Conservation (phyloP, 2,329 filamentous ascomycete species). For the Penicillium sp. region DNA sequence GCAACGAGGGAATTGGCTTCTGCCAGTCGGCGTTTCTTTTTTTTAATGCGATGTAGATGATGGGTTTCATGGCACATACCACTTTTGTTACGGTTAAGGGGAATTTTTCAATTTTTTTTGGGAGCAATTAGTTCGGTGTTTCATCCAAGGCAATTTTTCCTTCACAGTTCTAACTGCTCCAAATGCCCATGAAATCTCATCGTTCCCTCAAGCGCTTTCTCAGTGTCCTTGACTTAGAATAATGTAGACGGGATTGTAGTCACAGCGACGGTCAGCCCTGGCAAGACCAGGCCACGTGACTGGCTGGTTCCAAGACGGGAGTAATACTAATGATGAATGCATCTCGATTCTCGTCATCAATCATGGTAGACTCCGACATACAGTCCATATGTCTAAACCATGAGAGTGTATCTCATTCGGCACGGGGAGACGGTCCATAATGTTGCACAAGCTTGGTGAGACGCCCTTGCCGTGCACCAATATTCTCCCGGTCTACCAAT, state of each 20-base stretch:
- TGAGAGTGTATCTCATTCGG: constrained; percentile 75
- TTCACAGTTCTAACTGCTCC: constrained; percentile 36
- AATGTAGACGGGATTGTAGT: constrained; percentile 14
- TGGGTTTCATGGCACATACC: constrained; percentile 34
- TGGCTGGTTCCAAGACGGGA: neutral
- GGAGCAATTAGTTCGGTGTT: constrained; percentile 37
- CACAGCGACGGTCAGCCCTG: neutral
- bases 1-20: constrained; percentile 30
- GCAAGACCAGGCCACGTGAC: neutral
- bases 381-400: constrained; percentile 24
- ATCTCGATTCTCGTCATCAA: neutral
- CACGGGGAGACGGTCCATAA: constrained; percentile 93
- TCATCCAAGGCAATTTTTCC: constrained; percentile 35
- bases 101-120: constrained; percentile 16
- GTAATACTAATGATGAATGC: neutral
- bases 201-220: constrained; percentile 28
- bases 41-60: constrained; percentile 30
- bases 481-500: neutral
- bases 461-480: neutral
- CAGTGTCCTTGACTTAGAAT: constrained; percentile 10
- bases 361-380: neutral
- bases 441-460: constrained; percentile 73
- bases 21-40: constrained; percentile 29
- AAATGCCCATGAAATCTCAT: constrained; percentile 31
- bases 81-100: constrained; percentile 29